Evolutionary conservation across 257 asterid genomes (phyloP).

Genomic region (Solanum etuberosum): DNA sequence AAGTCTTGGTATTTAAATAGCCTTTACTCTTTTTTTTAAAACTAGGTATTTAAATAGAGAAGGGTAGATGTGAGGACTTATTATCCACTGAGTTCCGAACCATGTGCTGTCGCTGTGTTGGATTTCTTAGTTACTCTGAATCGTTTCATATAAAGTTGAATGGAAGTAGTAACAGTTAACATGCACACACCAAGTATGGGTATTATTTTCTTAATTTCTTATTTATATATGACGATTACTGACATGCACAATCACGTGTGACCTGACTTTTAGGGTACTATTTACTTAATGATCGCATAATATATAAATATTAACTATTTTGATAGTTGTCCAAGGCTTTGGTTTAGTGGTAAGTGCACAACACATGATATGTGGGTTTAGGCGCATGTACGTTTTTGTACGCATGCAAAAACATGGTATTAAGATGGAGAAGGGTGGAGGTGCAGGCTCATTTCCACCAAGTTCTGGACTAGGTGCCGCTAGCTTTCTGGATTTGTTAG

Average conservation of each 20-base stretch:
- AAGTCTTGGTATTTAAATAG: background rate
- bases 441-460: background rate
- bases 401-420: background rate
- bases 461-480: background rate
- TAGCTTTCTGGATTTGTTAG: background rate
- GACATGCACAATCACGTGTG: background rate
- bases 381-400: background rate
- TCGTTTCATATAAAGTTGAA: background rate
- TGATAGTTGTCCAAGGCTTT: background rate
- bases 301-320: background rate
- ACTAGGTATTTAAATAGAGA: too few species aligned
- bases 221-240: background rate
- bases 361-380: background rate
- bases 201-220: too few species aligned
- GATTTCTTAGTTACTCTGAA: background rate
- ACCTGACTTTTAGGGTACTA: background rate
- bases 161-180: background rate
- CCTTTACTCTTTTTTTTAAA: too few species aligned
- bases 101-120: background rate
- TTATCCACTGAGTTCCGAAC: background rate
- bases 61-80: too few species aligned
- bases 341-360: background rate
- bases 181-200: background rate
- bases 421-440: background rate
- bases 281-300: background rate